These are phyloP conservation scores for Patellifolia procumbens DNA, from an alignment of 179 eudicot species.

Conservation along the genomic window DNA sequence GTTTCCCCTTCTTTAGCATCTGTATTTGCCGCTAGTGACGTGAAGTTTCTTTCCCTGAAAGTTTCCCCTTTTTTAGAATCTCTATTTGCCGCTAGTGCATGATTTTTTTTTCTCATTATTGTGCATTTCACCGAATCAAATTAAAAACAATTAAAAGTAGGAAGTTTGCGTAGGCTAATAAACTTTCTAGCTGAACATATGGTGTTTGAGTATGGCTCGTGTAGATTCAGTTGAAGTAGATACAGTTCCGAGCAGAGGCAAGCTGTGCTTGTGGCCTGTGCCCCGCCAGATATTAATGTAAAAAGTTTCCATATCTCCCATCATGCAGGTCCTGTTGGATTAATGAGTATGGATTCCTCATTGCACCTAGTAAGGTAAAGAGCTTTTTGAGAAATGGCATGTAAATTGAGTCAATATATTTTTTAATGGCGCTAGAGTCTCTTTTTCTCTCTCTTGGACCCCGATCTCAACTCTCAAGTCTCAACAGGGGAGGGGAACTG, in stretches of 20 bases:
- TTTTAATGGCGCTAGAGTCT: not conserved
- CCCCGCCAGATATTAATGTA: not conserved
- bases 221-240: not conserved
- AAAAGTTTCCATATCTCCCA: not conserved
- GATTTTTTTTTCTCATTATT: no score
- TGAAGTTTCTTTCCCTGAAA: no score
- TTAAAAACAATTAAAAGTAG: not conserved
- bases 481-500: not conserved
- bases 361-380: not conserved
- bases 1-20: not conserved
- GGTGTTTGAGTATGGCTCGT: not conserved
- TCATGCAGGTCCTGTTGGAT: not conserved
- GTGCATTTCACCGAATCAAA: not conserved
- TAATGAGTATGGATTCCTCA: not conserved
- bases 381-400: not conserved
- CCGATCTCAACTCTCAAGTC: not conserved
- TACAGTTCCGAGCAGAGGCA: not conserved
- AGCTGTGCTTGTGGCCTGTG: not conserved
- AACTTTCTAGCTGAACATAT: not conserved
- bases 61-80: no score
- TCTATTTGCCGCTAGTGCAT: no score
- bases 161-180: not conserved
- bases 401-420: not conserved
- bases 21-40: no score
- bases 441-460: not conserved